Conservation (phyloP, 1,284 basidiomycete genomes). For the Malassezia restricta region DNA sequence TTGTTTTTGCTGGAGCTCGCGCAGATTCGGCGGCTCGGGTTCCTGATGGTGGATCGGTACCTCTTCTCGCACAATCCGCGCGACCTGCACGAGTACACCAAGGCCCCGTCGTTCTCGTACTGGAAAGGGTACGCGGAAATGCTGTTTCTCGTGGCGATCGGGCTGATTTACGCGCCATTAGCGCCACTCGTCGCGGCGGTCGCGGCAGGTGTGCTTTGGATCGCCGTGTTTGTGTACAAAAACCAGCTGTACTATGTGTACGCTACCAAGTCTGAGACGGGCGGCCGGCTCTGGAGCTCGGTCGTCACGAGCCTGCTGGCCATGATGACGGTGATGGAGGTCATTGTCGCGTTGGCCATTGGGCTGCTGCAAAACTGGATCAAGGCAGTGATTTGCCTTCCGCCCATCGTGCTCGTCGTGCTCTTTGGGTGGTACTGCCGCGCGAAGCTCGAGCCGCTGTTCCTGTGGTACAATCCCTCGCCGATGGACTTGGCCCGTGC, state of each 20-base stretch:
- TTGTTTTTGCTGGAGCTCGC: slow-evolving; percentile 86
- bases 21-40: slow-evolving; percentile 78
- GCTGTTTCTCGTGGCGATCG: slow-evolving; percentile 39
- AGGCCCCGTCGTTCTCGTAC: slow-evolving; percentile 84
- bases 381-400: slow-evolving; percentile 30
- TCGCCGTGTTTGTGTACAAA: slow-evolving; percentile 38
- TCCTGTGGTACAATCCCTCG: slow-evolving; percentile 42
- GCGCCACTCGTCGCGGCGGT: slow-evolving; percentile 38
- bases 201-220: slow-evolving; percentile 30
- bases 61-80: slow-evolving; percentile 89
- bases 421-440: slow-evolving; percentile 39
- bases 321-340: slow-evolving; percentile 42
- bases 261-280: slow-evolving; percentile 43
- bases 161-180: slow-evolving; percentile 36
- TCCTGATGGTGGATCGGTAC: slow-evolving; percentile 66
- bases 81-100: slow-evolving; percentile 89
- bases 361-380: slow-evolving; percentile 26
- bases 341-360: slow-evolving; percentile 34
- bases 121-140: slow-evolving; percentile 60
- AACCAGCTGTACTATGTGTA: slow-evolving; percentile 46
- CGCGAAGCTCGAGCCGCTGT: slow-evolving; percentile 28
- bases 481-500: slow-evolving; percentile 28
- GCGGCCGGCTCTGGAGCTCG: slow-evolving; percentile 43
- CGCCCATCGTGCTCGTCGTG: slow-evolving; percentile 35
- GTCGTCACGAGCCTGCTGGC: slow-evolving; percentile 39